Evolutionary conservation across 305 asterid species (phyloP), one percentile per base, ranked within the genome.

Genomic region (Solanum chacoense): DNA sequence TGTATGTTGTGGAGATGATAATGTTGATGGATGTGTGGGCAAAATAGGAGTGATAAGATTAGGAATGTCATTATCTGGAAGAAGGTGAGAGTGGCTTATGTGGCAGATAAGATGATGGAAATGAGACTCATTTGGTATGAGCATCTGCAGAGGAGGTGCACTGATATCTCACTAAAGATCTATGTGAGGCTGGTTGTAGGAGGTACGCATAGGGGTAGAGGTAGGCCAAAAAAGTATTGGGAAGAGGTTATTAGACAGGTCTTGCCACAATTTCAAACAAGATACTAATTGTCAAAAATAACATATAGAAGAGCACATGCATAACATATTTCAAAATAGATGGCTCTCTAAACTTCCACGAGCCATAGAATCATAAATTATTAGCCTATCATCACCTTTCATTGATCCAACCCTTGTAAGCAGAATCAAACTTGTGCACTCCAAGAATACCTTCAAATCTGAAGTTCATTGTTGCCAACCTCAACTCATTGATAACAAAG

Each of bases 341-440:
- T 95, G 98, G 89, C 93, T 94, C 90, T 95, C 98, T 92, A 94
- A 91, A 93, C 95, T 95, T 88, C 96, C 98, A 71, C 92, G 90
- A 29, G 95, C 94, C 95, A 94, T 90, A 91, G 89, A 95, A 87
- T 93, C 95, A 72, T 95, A 92, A 88, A 94, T 96, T 7, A 94
- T 89, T 89, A 94, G 93, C 92, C 95, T 91, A 75, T 94, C 93
- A 45, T 94, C 90, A 59, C 92, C 95, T 90, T 95, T 96, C n/a
- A 63, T 63, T 63, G 26, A 63, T 63, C 28, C 71, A 63, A 20
- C 71, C 69, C 69, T 59, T 4, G 69, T 20, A 8, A 59, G 12
- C 2, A 59, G 6, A 59, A 59, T 3, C 69, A 59, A 20, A 20
- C 69, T 0, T 8, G 69, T 8, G 2, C 12, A 8, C 69, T 59